phyloP scores from a whole-genome alignment of 1,139 yeast species.

The Wickerhamomyces sp. region DNA sequence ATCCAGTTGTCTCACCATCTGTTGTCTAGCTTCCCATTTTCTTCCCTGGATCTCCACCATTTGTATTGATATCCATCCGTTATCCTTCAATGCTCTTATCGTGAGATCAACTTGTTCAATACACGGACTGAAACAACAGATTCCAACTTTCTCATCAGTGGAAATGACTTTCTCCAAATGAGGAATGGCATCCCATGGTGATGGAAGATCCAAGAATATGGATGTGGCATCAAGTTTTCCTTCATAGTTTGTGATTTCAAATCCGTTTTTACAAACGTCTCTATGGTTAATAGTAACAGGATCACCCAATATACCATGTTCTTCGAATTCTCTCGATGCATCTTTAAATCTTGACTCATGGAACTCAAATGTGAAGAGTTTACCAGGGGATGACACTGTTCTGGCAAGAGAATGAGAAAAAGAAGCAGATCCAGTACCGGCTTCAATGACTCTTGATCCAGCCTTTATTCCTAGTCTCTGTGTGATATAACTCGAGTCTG shows the following conservation, averaged over 20 bases:
- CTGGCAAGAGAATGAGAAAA: conserved; percentile 92
- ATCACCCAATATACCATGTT: conserved; percentile 53
- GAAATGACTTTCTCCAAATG: conserved; percentile 58
- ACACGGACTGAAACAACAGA: conserved; percentile 97
- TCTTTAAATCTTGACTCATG: conserved; percentile 80
- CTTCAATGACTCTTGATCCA: conserved; percentile 83
- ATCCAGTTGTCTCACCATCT: conserved; percentile 74
- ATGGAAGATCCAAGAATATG: conserved; percentile 87
- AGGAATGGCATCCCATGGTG: conserved; percentile 96
- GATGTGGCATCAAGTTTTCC: conserved; percentile 53
- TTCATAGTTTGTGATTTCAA: conserved; percentile 42
- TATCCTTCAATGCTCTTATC: conserved; percentile 61
- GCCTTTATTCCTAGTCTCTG: conserved; percentile 73
- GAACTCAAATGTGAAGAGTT: conserved; percentile 81
- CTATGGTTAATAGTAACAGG: conserved; percentile 69
- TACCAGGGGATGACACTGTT: conserved; percentile 53
- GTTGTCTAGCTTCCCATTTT: conserved; percentile 88
- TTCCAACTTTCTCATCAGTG: conserved; percentile 48
- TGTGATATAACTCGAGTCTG: conserved; percentile 87
- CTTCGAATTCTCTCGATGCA: conserved; percentile 71
- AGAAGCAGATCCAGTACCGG: conserved; percentile 97
- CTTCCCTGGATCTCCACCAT: conserved; percentile 89
- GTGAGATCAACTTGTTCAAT: conserved; percentile 94
- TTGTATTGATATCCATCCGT: conserved; percentile 88
- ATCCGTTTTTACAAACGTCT: conserved; percentile 90